These are phyloP conservation scores for Dendrobium officinale DNA, from an alignment of 106 monocot genomes.

Conservation along the genomic window DNA sequence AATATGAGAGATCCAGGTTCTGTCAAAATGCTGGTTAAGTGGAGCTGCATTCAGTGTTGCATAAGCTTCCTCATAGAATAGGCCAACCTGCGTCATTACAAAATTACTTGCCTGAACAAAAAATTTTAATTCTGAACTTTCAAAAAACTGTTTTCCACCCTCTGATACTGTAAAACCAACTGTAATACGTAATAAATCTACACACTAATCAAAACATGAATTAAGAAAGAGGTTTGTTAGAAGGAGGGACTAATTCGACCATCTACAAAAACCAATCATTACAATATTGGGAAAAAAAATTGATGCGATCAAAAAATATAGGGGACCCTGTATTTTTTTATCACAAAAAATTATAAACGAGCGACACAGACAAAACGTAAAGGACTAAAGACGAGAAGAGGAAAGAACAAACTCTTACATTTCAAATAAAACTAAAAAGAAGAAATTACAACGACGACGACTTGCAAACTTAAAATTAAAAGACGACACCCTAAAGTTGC, in stretches of 20 bases:
- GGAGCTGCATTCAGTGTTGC: slow-evolving; percentile 31
- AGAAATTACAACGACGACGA: too few relatives aligned
- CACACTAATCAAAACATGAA: not conserved
- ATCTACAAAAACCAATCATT: not conserved
- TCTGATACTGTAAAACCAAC: not conserved
- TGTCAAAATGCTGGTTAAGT: slow-evolving; percentile 60
- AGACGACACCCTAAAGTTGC: too few relatives aligned
- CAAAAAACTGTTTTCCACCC: not conserved
- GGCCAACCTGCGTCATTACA: slow-evolving; percentile 29
- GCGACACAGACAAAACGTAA: too few relatives aligned
- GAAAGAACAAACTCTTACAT: too few relatives aligned
- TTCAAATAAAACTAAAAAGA: too few relatives aligned
- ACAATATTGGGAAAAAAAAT: not conserved
- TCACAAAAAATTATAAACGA: too few relatives aligned
- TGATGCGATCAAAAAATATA: not conserved
- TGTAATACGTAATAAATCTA: not conserved
- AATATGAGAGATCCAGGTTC: slow-evolving; percentile 54
- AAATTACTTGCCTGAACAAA: not conserved
- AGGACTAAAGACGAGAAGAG: too few relatives aligned
- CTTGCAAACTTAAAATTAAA: too few relatives aligned
- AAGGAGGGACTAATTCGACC: not conserved
- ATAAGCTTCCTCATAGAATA: slow-evolving; percentile 54
- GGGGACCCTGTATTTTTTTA: too few relatives aligned
- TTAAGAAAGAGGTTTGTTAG: not conserved
- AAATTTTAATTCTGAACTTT: not conserved